phyloP scores from a whole-genome alignment of 179 eudicot species.

The Sideroxylon spinosum region DNA sequence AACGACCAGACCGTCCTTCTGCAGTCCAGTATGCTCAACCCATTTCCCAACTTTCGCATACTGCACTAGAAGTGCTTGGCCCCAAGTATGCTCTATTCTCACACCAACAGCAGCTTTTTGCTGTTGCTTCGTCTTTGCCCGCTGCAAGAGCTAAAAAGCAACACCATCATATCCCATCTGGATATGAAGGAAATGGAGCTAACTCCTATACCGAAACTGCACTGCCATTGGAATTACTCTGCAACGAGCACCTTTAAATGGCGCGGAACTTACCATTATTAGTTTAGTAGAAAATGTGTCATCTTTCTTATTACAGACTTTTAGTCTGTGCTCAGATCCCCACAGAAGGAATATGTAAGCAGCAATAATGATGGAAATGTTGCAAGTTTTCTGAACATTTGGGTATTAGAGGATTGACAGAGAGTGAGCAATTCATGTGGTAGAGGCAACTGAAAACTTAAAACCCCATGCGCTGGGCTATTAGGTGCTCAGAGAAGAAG shows the following conservation, averaged over 20 bases:
- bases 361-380: no score
- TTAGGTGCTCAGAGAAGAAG: not conserved
- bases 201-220: conserved; percentile 27
- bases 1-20: conserved; percentile 26
- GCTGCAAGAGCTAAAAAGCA: conserved; percentile 13
- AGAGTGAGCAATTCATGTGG: not conserved
- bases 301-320: no score
- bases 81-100: conserved; percentile 26
- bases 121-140: conserved; percentile 27
- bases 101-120: conserved; percentile 36
- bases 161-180: conserved; percentile 16
- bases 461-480: not conserved
- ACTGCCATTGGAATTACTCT: conserved; percentile 39
- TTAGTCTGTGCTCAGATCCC: no score
- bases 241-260: conserved; percentile 30
- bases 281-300: no score
- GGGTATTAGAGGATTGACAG: not conserved
- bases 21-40: conserved; percentile 29
- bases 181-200: conserved; percentile 28
- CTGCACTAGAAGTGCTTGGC: conserved; percentile 30
- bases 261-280: not conserved
- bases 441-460: not conserved
- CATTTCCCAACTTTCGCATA: conserved; percentile 20
- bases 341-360: no score
- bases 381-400: not conserved